phyloP scores from a whole-genome alignment of 2,329 filamentous ascomycete genomes.

The Fusarium chlamydosporum region DNA sequence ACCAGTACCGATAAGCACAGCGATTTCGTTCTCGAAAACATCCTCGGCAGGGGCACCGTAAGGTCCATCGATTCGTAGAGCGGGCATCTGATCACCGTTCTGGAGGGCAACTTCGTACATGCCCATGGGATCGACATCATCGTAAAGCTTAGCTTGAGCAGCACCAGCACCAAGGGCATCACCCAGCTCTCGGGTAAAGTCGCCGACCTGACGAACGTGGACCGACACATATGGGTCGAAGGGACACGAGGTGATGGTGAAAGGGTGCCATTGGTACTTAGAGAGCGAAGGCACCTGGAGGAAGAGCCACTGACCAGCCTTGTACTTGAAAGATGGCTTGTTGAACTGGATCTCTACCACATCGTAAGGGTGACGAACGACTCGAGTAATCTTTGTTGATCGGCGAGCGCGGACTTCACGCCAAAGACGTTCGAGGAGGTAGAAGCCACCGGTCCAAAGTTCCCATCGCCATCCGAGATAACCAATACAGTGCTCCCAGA shows the following conservation, averaged over 20 bases:
- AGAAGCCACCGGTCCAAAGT: constrained; percentile 85
- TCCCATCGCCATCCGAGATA: constrained; percentile 99
- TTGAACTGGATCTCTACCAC: constrained; percentile 97
- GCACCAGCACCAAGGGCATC: constrained; percentile 93
- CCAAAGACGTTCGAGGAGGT: constrained; percentile 89
- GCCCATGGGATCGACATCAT: constrained; percentile 89
- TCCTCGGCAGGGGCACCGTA: constrained; percentile 98
- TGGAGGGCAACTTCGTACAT: constrained; percentile 98
- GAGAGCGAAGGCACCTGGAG: constrained; percentile 92
- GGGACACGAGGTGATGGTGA: constrained; percentile 98
- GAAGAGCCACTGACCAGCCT: constrained; percentile 98
- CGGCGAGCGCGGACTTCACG: constrained; percentile 89
- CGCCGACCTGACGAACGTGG: constrained; percentile 95
- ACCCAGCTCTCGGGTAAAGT: constrained; percentile 94
- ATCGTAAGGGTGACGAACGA: constrained; percentile 96
- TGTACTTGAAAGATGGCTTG: constrained; percentile 98
- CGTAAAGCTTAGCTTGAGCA: constrained; percentile 90
- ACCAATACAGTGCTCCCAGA: constrained; percentile 94
- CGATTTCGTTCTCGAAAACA: constrained; percentile 93
- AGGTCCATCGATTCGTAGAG: constrained; percentile 90
- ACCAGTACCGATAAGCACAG: constrained; percentile 86
- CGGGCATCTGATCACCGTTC: constrained; percentile 93
- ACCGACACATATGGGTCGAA: constrained; percentile 95
- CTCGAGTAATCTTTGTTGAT: constrained; percentile 89
- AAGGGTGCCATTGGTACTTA: constrained; percentile 95